phyloP scores from a whole-genome alignment of 2,329 filamentous ascomycete species.

The Chaetomium sp. region DNA sequence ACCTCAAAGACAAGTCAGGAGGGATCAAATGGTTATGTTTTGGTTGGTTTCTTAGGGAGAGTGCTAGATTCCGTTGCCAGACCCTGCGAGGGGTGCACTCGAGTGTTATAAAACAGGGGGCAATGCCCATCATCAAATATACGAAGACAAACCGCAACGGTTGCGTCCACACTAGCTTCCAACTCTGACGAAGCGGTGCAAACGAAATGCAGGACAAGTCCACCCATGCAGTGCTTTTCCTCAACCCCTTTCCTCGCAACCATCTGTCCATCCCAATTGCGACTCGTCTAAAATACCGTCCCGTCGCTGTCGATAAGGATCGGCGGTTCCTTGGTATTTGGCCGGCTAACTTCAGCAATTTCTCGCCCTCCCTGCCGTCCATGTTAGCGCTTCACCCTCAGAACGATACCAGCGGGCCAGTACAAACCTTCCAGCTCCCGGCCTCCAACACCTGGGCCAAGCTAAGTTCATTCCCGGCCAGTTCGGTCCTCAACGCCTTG shows the following conservation, averaged over 20 bases:
- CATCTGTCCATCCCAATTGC: not conserved
- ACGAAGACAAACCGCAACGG: not conserved
- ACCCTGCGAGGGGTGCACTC: not conserved
- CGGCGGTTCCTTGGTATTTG: slow-evolving; percentile 94
- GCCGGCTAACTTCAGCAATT: slow-evolving; percentile 90
- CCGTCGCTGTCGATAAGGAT: slow-evolving; percentile 97
- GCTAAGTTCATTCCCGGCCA: slow-evolving; percentile 72
- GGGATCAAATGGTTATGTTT: too few relatives aligned
- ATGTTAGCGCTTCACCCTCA: slow-evolving; percentile 11
- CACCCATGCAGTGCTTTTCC: not conserved
- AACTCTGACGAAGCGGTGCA: not conserved
- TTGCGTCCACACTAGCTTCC: not conserved
- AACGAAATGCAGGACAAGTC: not conserved
- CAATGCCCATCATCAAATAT: not conserved
- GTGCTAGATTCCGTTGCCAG: too few relatives aligned
- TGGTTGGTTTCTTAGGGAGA: too few relatives aligned
- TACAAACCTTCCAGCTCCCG: slow-evolving; percentile 91
- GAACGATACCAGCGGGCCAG: slow-evolving; percentile 20
- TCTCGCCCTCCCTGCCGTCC: slow-evolving; percentile 76
- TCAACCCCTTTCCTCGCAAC: not conserved
- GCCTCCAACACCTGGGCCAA: slow-evolving; percentile 91
- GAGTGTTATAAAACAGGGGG: not conserved
- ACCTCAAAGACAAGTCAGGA: too few relatives aligned
- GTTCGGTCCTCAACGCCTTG: slow-evolving; percentile 63
- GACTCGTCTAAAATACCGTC: slow-evolving; percentile 69